Evolutionary conservation across 441 rosid genomes (phyloP), one percentile per base, ranked within the genome.

Genomic region (Erysimum cheiri): DNA sequence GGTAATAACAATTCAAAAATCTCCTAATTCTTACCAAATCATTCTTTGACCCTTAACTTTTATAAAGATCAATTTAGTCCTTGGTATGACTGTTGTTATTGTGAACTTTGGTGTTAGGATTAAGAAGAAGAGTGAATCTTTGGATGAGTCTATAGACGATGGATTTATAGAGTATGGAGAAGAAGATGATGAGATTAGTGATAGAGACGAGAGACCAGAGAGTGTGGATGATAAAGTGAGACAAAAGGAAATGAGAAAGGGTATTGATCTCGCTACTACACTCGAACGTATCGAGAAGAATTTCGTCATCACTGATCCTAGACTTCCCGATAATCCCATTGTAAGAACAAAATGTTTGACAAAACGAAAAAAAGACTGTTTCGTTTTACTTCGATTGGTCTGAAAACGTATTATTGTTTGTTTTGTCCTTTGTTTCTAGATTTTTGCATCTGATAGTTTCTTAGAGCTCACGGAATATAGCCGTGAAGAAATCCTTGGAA

Each of bases 211-310:
- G 57, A 85, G 93, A 74, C 87, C 89, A 2, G 90, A 91, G 55
- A 87, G 87, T 65, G 75, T 91, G 6, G 96, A 92, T 57, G 91
- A 89, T 69, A 84, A 83, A 81, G 93, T 79, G 12, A 90, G 99
- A 75, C 88, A 85, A 80, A 92, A 86, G 80, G 95, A 92, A 78
- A 95, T 95, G 97, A 91, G 99, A 80, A 91, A 91, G 81, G 98
- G 99, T 78, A 90, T 95, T 9, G 99, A 95, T 82, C 88, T 96
- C 5, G 99, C 98, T 4, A 96, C 99, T 14, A 96, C 99, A 8
- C 96, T 96, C 3, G 99, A 96, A 77, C 98, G 99, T 78, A 96
- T 96, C 9, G 99, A 96, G 91, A 96, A 95, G 67, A 96, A 96
- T 70, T 96, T 96, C 70, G 99, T 95, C 83, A 91, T 96, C 48